phyloP scores from a whole-genome alignment of 2,329 filamentous ascomycete genomes.

The Aspergillus fumigatiaffinis region DNA sequence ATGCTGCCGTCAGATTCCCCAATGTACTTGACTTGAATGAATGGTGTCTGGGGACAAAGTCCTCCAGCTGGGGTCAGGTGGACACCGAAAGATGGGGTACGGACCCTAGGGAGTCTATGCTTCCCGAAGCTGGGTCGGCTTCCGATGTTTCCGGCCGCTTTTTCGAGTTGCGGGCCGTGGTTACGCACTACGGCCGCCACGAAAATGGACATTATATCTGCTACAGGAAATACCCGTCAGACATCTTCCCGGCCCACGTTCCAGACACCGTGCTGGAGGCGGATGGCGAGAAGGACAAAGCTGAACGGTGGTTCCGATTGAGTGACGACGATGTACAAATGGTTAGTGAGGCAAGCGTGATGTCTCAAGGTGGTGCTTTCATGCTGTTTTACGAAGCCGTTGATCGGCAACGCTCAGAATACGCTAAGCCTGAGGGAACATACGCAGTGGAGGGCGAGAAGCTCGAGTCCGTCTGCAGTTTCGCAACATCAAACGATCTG shows the following conservation, averaged over 20 bases:
- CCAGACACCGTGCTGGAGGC: conserved; percentile 30
- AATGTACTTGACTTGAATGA: conserved; percentile 67
- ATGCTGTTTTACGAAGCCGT: conserved; percentile 94
- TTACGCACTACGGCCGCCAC: conserved; percentile 86
- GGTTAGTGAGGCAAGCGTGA: conserved; percentile 68
- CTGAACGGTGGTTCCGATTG: conserved; percentile 77
- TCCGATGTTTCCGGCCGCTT: conserved; percentile 46
- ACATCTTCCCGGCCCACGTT: conserved; percentile 30
- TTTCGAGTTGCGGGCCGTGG: conserved; percentile 76
- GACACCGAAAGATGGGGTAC: conserved; percentile 65
- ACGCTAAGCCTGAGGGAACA: not conserved
- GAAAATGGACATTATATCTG: conserved; percentile 96
- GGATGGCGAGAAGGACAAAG: conserved; percentile 30
- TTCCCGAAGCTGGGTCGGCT: conserved; percentile 57
- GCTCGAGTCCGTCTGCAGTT: conserved; percentile 9
- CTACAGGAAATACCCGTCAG: conserved; percentile 66
- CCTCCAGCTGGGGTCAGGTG: conserved; percentile 26
- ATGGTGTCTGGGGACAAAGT: conserved; percentile 73
- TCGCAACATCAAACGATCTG: not conserved
- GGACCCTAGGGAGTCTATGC: conserved; percentile 69
- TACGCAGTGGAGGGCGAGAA: conserved; percentile 8
- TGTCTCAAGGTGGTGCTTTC: conserved; percentile 78
- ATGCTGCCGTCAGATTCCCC: conserved; percentile 73
- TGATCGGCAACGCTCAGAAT: conserved; percentile 32
- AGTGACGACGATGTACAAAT: conserved; percentile 82